phyloP scores from a whole-genome alignment of 495 filamentous ascomycete species.

The Lindgomyces ingoldianus region DNA sequence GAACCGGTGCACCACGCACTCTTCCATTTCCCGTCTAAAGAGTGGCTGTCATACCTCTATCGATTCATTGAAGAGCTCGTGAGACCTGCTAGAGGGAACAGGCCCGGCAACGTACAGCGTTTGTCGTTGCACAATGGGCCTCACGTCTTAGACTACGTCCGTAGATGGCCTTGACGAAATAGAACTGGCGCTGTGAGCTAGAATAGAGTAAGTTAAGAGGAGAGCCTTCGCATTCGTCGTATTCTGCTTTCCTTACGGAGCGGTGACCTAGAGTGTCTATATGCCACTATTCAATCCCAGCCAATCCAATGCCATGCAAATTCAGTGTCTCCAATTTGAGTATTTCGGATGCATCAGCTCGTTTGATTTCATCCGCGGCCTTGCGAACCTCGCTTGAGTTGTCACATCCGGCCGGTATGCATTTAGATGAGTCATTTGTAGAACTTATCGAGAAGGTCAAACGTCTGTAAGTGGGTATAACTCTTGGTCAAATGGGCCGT shows the following conservation, averaged over 20 bases:
- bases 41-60: constrained; percentile 61
- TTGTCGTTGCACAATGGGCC: constrained; percentile 55
- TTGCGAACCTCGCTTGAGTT: constrained; percentile 50
- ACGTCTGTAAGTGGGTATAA: constrained; percentile 60
- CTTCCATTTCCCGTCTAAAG: constrained; percentile 63
- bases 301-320: constrained; percentile 66
- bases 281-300: constrained; percentile 64
- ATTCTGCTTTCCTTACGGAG: constrained; percentile 52
- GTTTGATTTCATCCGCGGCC: constrained; percentile 63
- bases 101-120: constrained; percentile 55
- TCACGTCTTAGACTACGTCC: constrained; percentile 62
- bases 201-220: neutral
- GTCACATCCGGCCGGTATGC: constrained; percentile 58
- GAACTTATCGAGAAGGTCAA: constrained; percentile 61
- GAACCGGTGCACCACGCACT: constrained; percentile 59
- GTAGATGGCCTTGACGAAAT: constrained; percentile 65
- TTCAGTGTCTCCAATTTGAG: constrained; percentile 65
- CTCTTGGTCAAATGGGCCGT: constrained; percentile 66
- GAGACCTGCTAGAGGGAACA: constrained; percentile 63
- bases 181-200: constrained; percentile 58
- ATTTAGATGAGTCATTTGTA: constrained; percentile 60
- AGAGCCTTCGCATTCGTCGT: neutral
- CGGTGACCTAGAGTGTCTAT: constrained; percentile 68
- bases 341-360: constrained; percentile 62
- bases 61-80: constrained; percentile 62